These are phyloP conservation scores for Phaeotremella skinneri DNA, from an alignment of 768 basidiomycete genomes.

Conservation along the genomic window DNA sequence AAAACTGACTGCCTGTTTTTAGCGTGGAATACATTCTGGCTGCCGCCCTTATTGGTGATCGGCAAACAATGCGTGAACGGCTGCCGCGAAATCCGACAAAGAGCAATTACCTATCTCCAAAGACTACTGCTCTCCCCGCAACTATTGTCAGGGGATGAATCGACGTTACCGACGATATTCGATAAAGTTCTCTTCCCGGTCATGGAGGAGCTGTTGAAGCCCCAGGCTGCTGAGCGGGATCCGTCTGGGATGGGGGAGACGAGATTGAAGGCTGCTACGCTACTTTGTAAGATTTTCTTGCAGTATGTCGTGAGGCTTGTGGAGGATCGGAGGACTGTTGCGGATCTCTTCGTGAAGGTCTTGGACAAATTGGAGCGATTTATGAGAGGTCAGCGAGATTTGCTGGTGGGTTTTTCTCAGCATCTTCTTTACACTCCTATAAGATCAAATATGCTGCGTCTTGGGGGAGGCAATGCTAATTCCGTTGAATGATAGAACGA, in stretches of 20 bases:
- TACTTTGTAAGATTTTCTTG: constrained; percentile 94
- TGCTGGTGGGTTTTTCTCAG: constrained; percentile 63
- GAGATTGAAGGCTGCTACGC: constrained; percentile 76
- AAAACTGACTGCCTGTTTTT: background rate
- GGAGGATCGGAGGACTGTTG: constrained; percentile 58
- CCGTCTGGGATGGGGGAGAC: constrained; percentile 88
- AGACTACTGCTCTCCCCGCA: constrained; percentile 78
- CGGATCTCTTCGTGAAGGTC: constrained; percentile 81
- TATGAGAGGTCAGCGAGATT: constrained; percentile 82
- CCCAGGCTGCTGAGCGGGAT: constrained; percentile 73
- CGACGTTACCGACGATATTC: constrained; percentile 78
- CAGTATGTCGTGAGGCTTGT: constrained; percentile 78
- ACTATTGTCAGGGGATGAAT: constrained; percentile 60
- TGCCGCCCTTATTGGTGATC: constrained; percentile 71
- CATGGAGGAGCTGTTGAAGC: constrained; percentile 83
- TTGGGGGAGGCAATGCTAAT: background rate
- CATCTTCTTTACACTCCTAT: background rate
- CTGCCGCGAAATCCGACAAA: constrained; percentile 78
- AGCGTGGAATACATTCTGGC: constrained; percentile 75
- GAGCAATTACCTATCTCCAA: constrained; percentile 74
- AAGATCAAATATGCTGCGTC: background rate
- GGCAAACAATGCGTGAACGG: constrained; percentile 79
- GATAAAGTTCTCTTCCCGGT: constrained; percentile 86
- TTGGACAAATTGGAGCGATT: constrained; percentile 83
- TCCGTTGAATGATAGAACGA: constrained; percentile 65